Percentiles rank a stretch among this genome's conserved stretches.
Conservation (phyloP, 768 basidiomycete genomes). For the Gymnopilus junonius region DNA sequence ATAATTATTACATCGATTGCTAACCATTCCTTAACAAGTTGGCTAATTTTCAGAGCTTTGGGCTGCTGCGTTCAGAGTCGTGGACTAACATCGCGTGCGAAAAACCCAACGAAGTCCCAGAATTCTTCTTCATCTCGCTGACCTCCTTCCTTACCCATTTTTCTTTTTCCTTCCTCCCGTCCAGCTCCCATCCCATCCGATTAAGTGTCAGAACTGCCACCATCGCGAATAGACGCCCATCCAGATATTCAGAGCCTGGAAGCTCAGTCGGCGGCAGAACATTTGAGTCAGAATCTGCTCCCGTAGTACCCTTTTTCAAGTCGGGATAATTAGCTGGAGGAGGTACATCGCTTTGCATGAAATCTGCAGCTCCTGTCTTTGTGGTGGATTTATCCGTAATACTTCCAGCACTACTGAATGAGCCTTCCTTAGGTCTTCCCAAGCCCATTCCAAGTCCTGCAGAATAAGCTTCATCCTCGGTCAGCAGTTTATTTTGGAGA, state of each 20-base stretch:
- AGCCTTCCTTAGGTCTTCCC: background rate
- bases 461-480: background rate
- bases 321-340: background rate
- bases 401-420: no score
- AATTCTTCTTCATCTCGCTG: slow-evolving; percentile 31
- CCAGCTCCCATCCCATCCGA: slow-evolving; percentile 41
- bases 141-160: slow-evolving; percentile 21
- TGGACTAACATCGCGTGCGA: background rate
- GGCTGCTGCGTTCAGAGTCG: background rate
- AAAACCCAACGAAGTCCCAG: slow-evolving; percentile 30
- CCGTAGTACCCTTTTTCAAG: background rate
- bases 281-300: background rate
- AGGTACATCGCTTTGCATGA: background rate
- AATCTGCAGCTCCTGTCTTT: background rate
- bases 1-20: background rate
- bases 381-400: background rate
- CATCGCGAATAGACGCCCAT: slow-evolving; percentile 68
- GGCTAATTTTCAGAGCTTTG: no score
- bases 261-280: slow-evolving; percentile 39
- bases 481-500: background rate
- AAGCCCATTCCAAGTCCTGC: background rate
- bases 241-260: slow-evolving; percentile 53
- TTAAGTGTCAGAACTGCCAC: slow-evolving; percentile 55
- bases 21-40: background rate
- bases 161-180: slow-evolving; percentile 32